Conservation (phyloP, 345 rosid species). For the Moringa oleifera region DNA sequence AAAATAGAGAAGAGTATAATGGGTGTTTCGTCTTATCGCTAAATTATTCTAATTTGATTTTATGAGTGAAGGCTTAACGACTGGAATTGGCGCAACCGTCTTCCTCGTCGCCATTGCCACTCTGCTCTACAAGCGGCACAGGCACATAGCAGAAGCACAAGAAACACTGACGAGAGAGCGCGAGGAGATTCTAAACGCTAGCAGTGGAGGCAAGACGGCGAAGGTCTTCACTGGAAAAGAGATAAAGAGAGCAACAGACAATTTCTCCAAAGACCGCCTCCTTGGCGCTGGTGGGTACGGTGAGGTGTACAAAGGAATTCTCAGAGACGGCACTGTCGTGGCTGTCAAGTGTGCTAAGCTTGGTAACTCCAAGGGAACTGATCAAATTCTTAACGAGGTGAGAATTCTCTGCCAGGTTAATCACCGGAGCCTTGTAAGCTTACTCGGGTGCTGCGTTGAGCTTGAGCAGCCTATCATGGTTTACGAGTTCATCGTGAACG, state of each 20-base stretch:
- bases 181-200: constrained; percentile 31
- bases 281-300: constrained; percentile 51
- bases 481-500: constrained; percentile 39
- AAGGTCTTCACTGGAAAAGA: constrained; percentile 33
- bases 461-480: constrained; percentile 45
- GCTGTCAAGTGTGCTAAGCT: constrained; percentile 56
- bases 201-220: constrained; percentile 26
- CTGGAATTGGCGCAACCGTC: constrained; percentile 21
- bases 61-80: constrained; percentile 34
- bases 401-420: constrained; percentile 51
- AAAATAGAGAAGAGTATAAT: too few relatives aligned
- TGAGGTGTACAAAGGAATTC: constrained; percentile 39
- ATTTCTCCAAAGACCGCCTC: constrained; percentile 37
- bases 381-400: constrained; percentile 53
- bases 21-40: too few relatives aligned
- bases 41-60: too few relatives aligned
- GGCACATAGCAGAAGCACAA: constrained; percentile 23
- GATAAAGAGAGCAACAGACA: constrained; percentile 37
- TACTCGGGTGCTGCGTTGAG: constrained; percentile 53
- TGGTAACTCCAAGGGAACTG: constrained; percentile 42
- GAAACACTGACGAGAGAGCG: constrained; percentile 28
- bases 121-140: constrained; percentile 27
- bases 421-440: constrained; percentile 37
- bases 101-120: constrained; percentile 9
- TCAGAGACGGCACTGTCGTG: constrained; percentile 36